Percentiles rank a stretch among this genome's conserved stretches.
These are phyloP conservation scores for Globisporangium orthogonon DNA, from an alignment of 352 stramenopile genomes.

Conservation along the genomic window DNA sequence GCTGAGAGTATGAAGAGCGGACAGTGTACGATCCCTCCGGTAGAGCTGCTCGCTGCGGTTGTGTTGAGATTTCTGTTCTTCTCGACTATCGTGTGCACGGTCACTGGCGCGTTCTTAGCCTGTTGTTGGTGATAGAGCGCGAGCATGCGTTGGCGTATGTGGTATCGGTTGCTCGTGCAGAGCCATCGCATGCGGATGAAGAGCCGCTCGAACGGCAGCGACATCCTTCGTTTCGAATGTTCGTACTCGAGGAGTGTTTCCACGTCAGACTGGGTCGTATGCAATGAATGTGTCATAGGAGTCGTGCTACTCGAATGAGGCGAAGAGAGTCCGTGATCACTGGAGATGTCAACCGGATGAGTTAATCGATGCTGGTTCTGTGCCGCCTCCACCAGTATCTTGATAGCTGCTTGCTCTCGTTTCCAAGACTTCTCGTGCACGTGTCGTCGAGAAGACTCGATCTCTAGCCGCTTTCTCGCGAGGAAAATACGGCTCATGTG, in stretches of 20 bases:
- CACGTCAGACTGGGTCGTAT: constrained; percentile 15
- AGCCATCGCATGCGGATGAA: constrained; percentile 37
- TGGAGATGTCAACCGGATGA: constrained; percentile 5
- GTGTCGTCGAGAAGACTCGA: neutral
- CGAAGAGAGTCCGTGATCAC: neutral
- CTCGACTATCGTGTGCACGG: constrained; percentile 8
- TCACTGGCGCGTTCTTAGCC: constrained; percentile 14
- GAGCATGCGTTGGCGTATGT: constrained; percentile 48
- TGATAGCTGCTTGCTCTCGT: constrained; percentile 11
- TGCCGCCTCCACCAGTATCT: constrained; percentile 13
- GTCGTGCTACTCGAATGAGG: no score
- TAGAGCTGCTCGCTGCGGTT: constrained; percentile 4
- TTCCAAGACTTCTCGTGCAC: neutral
- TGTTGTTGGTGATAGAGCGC: constrained; percentile 32
- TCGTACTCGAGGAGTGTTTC: constrained; percentile 29
- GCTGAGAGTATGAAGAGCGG: constrained; percentile 29
- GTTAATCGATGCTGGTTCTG: constrained; percentile 21
- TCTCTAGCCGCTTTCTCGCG: constrained; percentile 2
- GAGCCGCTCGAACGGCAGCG: constrained; percentile 28
- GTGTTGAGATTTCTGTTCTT: constrained; percentile 10
- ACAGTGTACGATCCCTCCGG: constrained; percentile 22
- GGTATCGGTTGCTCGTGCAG: constrained; percentile 40
- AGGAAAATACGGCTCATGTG: constrained; percentile 5
- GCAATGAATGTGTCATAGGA: constrained; percentile 1
- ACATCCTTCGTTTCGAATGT: constrained; percentile 16